Evolutionary conservation across 805 yeast species (phyloP).

Genomic region (Candida fluviatilis): DNA sequence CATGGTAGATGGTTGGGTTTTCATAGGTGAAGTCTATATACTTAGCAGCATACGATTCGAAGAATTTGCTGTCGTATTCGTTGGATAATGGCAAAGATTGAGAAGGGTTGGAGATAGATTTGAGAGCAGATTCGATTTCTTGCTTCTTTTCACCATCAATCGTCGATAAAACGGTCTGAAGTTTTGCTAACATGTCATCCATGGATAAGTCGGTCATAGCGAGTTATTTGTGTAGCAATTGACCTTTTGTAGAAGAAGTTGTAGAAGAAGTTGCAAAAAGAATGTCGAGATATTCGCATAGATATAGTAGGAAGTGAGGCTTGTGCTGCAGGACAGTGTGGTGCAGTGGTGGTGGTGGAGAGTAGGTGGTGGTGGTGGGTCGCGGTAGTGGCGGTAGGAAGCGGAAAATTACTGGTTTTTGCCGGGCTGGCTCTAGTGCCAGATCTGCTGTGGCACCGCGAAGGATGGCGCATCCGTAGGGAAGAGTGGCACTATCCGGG

Average conservation of each 20-base stretch:
- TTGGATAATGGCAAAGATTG: conserved; percentile 5
- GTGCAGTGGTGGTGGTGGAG: too few species aligned
- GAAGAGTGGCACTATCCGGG: too few species aligned
- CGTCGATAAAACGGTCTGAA: conserved; percentile 1
- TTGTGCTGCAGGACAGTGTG: too few species aligned
- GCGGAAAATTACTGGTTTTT: too few species aligned
- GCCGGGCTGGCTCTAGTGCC: too few species aligned
- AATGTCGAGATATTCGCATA: too few species aligned
- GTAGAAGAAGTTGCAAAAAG: neutral
- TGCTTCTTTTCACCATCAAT: conserved; percentile 3
- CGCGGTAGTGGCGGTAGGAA: too few species aligned
- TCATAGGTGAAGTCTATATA: conserved; percentile 69
- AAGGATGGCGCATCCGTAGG: too few species aligned
- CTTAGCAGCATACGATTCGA: conserved; percentile 30
- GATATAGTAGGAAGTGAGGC: too few species aligned
- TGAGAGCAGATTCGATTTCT: neutral
- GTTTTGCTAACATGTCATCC: neutral
- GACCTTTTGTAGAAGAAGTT: neutral
- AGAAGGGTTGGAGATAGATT: neutral
- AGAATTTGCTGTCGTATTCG: conserved; percentile 11
- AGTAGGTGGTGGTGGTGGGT: too few species aligned
- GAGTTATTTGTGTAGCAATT: neutral
- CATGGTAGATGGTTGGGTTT: conserved; percentile 76
- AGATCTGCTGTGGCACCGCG: too few species aligned
- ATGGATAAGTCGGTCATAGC: neutral